Percentiles rank a stretch among this genome's conserved stretches.
Evolutionary conservation across 805 yeast genomes (phyloP).

Genomic region (Saccharomycodes ludwigii): DNA sequence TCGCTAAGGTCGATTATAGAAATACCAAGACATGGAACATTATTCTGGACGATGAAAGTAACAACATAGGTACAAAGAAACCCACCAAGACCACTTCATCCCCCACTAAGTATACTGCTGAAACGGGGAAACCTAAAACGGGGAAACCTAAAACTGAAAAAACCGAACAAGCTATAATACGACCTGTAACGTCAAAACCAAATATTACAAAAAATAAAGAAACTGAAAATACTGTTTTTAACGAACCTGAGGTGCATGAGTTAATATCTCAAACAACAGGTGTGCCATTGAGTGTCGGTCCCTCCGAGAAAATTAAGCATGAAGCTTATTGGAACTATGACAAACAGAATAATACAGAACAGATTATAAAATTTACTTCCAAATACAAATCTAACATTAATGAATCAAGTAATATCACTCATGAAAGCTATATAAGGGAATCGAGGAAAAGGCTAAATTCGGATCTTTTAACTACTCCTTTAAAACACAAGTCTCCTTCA

Average conservation of each 20-base stretch:
- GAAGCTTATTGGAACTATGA: conserved; percentile 42
- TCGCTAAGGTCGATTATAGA: too few relatives aligned
- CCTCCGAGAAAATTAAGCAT: conserved; percentile 44
- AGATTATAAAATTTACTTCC: conserved; percentile 3
- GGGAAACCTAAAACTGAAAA: too few relatives aligned
- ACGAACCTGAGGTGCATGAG: too few relatives aligned
- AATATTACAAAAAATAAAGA: conserved; percentile 28
- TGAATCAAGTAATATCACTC: neutral
- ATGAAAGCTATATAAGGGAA: neutral
- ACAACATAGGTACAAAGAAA: too few relatives aligned
- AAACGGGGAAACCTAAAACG: too few relatives aligned
- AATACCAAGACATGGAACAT: too few relatives aligned
- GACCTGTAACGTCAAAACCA: too few relatives aligned
- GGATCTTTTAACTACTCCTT: neutral
- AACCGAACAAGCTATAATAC: too few relatives aligned
- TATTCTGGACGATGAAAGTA: too few relatives aligned
- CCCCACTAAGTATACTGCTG: too few relatives aligned
- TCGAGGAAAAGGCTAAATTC: neutral
- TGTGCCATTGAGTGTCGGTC: conserved; percentile 55
- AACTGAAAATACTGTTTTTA: conserved; percentile 37
- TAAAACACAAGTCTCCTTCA: neutral
- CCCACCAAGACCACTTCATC: too few relatives aligned
- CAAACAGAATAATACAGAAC: conserved; percentile 12
- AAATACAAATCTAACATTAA: conserved; percentile 12
- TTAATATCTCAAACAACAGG: conserved; percentile 60